These are phyloP conservation scores for Suillus occidentalis DNA, from an alignment of 768 basidiomycete genomes.

Conservation along the genomic window DNA sequence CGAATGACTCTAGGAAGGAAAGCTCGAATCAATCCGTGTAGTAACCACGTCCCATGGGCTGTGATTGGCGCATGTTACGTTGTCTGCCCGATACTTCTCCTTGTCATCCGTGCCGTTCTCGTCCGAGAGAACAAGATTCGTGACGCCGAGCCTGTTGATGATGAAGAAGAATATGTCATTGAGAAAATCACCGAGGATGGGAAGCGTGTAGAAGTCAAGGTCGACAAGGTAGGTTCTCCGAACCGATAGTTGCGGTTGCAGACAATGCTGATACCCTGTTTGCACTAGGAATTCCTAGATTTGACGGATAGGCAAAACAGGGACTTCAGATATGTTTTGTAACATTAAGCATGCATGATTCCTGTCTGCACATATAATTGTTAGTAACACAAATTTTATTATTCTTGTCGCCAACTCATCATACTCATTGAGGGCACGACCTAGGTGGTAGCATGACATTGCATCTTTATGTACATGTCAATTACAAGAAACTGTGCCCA, in stretches of 20 bases:
- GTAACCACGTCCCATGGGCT: conserved; percentile 70
- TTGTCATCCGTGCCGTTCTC: conserved; percentile 49
- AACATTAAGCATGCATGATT: conserved; percentile 6
- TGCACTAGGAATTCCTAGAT: conserved; percentile 62
- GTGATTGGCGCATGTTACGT: conserved; percentile 64
- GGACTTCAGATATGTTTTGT: conserved; percentile 73
- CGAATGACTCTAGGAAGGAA: neutral
- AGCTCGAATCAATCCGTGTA: conserved; percentile 17
- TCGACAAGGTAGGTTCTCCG: conserved; percentile 51
- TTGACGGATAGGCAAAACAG: conserved; percentile 72
- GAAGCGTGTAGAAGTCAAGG: conserved; percentile 48
- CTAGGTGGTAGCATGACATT: neutral
- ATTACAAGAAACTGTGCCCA: neutral
- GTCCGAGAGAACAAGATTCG: conserved; percentile 31
- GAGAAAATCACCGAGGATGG: conserved; percentile 49
- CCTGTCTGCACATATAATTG: neutral
- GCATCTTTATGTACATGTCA: neutral
- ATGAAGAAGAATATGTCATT: conserved; percentile 60
- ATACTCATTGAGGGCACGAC: neutral
- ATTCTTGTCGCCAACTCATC: neutral
- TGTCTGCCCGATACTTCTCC: conserved; percentile 40
- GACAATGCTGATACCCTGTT: neutral
- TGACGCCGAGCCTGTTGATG: conserved; percentile 51
- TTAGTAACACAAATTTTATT: neutral
- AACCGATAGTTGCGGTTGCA: neutral